Evolutionary conservation across 2,329 filamentous ascomycete genomes (phyloP).

Genomic region (Botrytis byssoidea): DNA sequence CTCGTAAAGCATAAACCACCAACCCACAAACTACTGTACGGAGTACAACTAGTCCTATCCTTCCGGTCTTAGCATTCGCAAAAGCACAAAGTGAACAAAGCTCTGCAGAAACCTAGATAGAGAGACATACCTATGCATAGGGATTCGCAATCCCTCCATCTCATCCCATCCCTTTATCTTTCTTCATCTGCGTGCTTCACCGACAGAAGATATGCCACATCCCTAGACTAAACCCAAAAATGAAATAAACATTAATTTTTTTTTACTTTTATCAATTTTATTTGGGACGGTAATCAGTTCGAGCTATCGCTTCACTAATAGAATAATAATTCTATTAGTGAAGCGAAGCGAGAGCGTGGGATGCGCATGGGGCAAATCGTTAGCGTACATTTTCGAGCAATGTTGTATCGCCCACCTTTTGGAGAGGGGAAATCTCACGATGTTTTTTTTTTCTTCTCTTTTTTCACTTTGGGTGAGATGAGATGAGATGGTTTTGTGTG

Average conservation of each 20-base stretch:
- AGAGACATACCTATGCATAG: not conserved
- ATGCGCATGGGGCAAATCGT: not conserved
- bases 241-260: not conserved
- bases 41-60: not conserved
- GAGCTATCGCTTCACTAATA: not conserved
- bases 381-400: conserved; percentile 7
- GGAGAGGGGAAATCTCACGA: not conserved
- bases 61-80: not conserved
- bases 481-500: not conserved
- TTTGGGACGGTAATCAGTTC: not conserved
- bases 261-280: not conserved
- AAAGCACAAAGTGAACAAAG: not conserved
- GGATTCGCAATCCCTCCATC: not conserved
- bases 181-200: not conserved
- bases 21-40: not conserved
- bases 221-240: not conserved
- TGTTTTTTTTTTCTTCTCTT: conserved; percentile 1
- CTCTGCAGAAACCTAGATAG: not conserved
- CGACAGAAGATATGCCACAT: not conserved
- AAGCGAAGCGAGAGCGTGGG: not conserved
- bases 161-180: not conserved
- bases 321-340: not conserved
- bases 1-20: not conserved
- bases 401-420: not conserved
- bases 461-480: not conserved